Conservation (phyloP, 805 yeast genomes). For the Hanseniaspora occidentalis region DNA sequence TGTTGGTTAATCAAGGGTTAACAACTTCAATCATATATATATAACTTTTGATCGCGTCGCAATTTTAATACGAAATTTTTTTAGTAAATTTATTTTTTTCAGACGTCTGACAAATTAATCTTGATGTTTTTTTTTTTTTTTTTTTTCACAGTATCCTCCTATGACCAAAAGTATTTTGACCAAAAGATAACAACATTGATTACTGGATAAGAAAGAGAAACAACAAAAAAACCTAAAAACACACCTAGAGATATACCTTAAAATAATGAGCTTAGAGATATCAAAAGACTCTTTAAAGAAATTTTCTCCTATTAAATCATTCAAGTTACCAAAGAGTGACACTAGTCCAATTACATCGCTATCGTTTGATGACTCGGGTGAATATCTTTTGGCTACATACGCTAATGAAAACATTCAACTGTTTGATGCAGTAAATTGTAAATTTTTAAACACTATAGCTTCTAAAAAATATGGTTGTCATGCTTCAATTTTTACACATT, state of each 20-base stretch:
- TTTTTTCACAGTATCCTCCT: too few species aligned
- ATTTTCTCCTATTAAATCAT: conserved; percentile 35
- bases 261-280: not conserved
- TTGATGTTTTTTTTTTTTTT: not conserved
- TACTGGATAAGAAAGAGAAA: too few species aligned
- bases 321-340: conserved; percentile 34
- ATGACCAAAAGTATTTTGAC: too few species aligned
- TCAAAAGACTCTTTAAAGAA: conserved; percentile 14
- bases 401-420: conserved; percentile 74
- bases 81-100: too few species aligned
- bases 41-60: too few species aligned
- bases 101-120: not conserved
- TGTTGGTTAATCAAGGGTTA: too few species aligned
- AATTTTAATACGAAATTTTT: too few species aligned
- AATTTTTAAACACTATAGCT: conserved; percentile 52
- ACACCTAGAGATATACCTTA: not conserved
- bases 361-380: conserved; percentile 78
- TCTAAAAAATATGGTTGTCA: conserved; percentile 91
- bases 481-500: conserved; percentile 72
- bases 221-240: not conserved
- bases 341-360: conserved; percentile 51
- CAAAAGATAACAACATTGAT: too few species aligned
- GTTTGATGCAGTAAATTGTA: conserved; percentile 65
- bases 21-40: too few species aligned
- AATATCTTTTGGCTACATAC: conserved; percentile 60